Base-by-base conservation (phyloP, 805 yeast genomes). In the Kuraishia cidri region DNA sequence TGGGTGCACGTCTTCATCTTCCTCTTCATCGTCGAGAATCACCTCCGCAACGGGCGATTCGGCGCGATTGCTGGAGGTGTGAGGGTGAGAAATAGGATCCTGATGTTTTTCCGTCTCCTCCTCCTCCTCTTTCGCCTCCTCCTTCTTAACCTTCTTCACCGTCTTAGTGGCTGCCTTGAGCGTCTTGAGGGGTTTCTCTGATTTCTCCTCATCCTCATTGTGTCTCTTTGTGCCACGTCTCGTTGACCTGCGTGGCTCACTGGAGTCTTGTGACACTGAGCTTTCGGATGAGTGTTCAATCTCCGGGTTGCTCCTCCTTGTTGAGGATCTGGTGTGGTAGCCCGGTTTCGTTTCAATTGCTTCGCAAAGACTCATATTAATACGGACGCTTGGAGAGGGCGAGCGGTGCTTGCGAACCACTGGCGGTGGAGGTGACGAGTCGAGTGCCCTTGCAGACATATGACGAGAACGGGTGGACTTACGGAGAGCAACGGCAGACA, bases 381-480 rank as follows among this genome's bases (percentile, higher is more conserved):
- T 20, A n/a, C n/a, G n/a, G n/a, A n/a, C n/a, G 7, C 7, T 10
- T 20, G 23, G 7, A 20, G 23, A 20, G 23, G 7, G 23, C 23
- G 23, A 7, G 9, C 10, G 9, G 9, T 7, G 7, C 23, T 20
- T 20, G 23, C 7, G 10, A 7, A 20, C 23, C 7, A 7, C 23
- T n/a, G n/a, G n/a, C n/a, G n/a, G n/a, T n/a, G n/a, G n/a, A n/a
- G n/a, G n/a, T n/a, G n/a, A n/a, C 23, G 24, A 28, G 12, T 36
- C 27, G 29, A 27, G 14, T 24, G 42, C 41, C 31, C 38, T 38
- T 10, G 32, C 39, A 18, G 47, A 41, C 29, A 45, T 34, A 13
- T 39, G 40, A 24, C 46, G 45, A 30, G 40, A 32, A n/a, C 43
- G 37, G 26, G 35, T 35, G 8, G 38, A 38, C 31, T 36, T 36